phyloP scores from a whole-genome alignment of 2,329 filamentous ascomycete species.

The Alternaria triticimaculans region DNA sequence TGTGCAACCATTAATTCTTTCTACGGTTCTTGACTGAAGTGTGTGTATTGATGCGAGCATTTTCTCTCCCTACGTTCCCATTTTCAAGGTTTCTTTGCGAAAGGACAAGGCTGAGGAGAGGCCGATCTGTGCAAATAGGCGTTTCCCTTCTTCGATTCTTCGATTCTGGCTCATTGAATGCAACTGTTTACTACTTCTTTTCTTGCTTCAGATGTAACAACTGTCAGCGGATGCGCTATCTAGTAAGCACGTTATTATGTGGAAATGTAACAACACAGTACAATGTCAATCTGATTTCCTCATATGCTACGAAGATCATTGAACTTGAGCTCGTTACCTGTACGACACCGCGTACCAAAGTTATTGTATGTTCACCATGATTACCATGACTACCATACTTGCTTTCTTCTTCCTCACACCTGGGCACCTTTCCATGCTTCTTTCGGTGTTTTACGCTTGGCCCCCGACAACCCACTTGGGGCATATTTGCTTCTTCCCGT shows the following conservation, averaged over 20 bases:
- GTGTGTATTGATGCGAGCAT: conserved; percentile 10
- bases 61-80: neutral
- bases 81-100: too few species aligned
- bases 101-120: too few species aligned
- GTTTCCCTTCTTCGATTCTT: neutral
- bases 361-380: too few species aligned
- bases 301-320: too few species aligned
- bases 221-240: neutral
- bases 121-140: neutral
- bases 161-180: neutral
- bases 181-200: conserved; percentile 4
- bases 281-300: too few species aligned
- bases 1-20: conserved; percentile 6
- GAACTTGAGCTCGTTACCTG: too few species aligned
- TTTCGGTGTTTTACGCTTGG: neutral
- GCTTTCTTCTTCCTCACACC: too few species aligned
- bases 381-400: too few species aligned
- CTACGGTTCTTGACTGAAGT: conserved; percentile 21
- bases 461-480: neutral
- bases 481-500: neutral
- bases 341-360: too few species aligned
- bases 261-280: conserved; percentile 5
- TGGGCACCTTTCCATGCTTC: neutral
- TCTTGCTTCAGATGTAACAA: neutral
- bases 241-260: neutral